These are phyloP conservation scores for Zygnema circumcarinatum DNA, from an alignment of 139 green algal genomes.

Conservation along the genomic window DNA sequence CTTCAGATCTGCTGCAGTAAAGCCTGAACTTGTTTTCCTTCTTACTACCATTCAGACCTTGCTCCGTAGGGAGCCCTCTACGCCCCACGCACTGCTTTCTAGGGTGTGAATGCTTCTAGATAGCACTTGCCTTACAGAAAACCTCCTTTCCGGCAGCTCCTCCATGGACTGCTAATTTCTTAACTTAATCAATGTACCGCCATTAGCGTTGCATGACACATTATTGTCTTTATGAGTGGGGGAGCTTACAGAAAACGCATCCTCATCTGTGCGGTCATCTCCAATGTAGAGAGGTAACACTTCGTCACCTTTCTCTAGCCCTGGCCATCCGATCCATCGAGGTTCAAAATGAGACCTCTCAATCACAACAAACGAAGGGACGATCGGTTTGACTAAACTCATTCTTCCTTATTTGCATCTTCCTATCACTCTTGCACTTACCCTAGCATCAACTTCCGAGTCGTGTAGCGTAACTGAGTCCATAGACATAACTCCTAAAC, in stretches of 20 bases:
- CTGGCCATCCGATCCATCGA: too few species aligned
- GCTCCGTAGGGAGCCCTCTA: neutral
- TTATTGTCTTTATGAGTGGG: neutral
- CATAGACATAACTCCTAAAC: neutral
- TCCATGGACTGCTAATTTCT: neutral
- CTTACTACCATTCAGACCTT: neutral
- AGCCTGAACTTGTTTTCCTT: neutral
- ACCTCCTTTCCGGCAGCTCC: neutral
- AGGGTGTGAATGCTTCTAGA: too few species aligned
- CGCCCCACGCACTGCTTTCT: neutral
- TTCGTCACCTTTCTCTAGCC: slow-evolving; percentile 63
- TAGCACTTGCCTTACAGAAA: neutral
- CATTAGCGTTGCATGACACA: neutral
- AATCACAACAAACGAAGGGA: too few species aligned
- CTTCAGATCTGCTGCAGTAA: neutral
- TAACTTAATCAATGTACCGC: neutral
- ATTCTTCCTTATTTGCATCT: too few species aligned
- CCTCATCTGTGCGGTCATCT: slow-evolving; percentile 97
- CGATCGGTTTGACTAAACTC: too few species aligned
- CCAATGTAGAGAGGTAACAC: slow-evolving; percentile 92
- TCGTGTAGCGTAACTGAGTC: neutral
- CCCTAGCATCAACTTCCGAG: too few species aligned
- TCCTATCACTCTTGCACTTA: too few species aligned
- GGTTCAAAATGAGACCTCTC: too few species aligned
- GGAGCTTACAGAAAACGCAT: slow-evolving; percentile 80